Evolutionary conservation across 164 flowering plant genomes (phyloP), one percentile per base, ranked within the genome.

Genomic region (Cinnamomum chago): DNA sequence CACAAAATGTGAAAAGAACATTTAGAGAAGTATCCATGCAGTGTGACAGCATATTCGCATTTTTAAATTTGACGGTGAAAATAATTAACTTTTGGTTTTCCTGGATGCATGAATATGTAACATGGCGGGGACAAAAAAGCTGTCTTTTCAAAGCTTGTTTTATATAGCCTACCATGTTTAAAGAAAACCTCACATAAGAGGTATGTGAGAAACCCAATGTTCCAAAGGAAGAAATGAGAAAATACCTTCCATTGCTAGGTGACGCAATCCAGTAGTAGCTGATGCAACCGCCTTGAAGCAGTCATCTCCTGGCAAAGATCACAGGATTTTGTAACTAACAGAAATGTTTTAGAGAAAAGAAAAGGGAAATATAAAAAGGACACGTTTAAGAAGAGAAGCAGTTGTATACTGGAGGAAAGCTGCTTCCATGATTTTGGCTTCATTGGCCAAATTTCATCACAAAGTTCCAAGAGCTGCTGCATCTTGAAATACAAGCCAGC

Each of bases 181-280:
- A 40, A 5, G 47, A 40, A 40, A 40, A 40, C 47, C 47, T 40
- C 47, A 9, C 47, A 40, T 7, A 40, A 40, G 47, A 40, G 10
- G 7, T 35, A 35, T 35, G 10, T 5, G 47, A 40, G 47, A 40
- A 9, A 40, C 47, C 47, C 47, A 7, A 40, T 40, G 47, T 40
- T 40, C 11, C 47, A 40, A 20, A 15, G 0, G 18, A 18, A 72
- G 7, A 47, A 47, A 22, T 6, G 33, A n/a, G 6, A 58, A 58
- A 58, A 50, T 85, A 92, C 97, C 99, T 86, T 96, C 84, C 83
- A 91, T 69, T 13, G 93, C 91, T 58, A 89, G 81, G n/a, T 50
- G 65, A 13, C 97, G 93, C 35, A 96, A 87, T 35, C 88, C 89
- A 50, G 82, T 73, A 80, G 82, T 75, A 27, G 83, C 75, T 25